Base-by-base conservation (phyloP, 2,329 filamentous ascomycete species). In the Cercospora nicotianae region DNA sequence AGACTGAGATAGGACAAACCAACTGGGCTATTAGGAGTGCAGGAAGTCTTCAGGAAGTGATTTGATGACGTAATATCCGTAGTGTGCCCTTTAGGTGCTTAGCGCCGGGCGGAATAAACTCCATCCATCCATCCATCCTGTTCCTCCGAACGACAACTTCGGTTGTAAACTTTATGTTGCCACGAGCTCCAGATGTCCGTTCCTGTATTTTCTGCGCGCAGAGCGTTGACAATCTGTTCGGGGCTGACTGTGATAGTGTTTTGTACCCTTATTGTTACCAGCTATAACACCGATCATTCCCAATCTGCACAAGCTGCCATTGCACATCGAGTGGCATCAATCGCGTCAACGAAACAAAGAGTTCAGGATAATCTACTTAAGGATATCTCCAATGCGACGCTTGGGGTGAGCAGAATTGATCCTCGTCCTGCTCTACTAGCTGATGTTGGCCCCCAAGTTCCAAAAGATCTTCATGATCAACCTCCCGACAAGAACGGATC, bases 381-480 rank as follows among this genome's bases (percentile, higher is more conserved):
- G 2, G 23, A 53, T 28, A 26, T 53, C 23, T 20, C 20, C 2
- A 53, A 53, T 5, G 48, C 48, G 12, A 53, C 48, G 13, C 48
- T 53, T 16, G 48, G 48, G 3, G 48, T 53, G 23, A 12, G 45
- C 8, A 10, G n/a, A 48, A 10, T 20, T 3, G 42, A 48, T 7
- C 3, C 8, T 18, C n/a, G 3, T 48, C 18, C 42, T 10, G 42
- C 10, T 23, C 4, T 20, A 3, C 45, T 23, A 3, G 18, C 45
- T 51, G 20, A 51, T 5, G 20, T 3, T 26, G 1, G 3, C 12
- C 13, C 13, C 18, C 5, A 5, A 69, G 84, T 86, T 87, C 68
- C 77, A 83, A 28, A 79, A 83, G 58, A 81, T 86, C 16, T 80
- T 85, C 67, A 82, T 84, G 20, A 80, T 87, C 45, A 84, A 83